Evolutionary conservation across 768 basidiomycete genomes (phyloP).

Genomic region (Termitomyces sp.): DNA sequence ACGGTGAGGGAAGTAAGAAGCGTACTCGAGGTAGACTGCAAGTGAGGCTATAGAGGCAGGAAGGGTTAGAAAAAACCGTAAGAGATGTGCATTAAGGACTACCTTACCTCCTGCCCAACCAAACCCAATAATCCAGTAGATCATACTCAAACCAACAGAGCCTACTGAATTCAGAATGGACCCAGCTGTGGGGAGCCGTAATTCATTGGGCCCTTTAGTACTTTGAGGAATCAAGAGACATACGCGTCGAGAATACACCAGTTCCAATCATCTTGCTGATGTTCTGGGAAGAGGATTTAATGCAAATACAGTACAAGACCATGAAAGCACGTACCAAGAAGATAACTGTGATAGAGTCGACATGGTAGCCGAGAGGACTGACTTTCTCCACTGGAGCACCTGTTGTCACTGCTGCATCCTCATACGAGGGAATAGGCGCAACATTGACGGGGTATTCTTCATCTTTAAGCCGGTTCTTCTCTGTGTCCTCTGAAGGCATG

Average conservation of each 20-base stretch:
- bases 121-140: slow-evolving; percentile 43
- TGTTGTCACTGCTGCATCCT: slow-evolving; percentile 26
- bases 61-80: slow-evolving; percentile 16
- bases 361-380: slow-evolving; percentile 35
- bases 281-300: slow-evolving; percentile 21
- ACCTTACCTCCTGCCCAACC: slow-evolving; percentile 32
- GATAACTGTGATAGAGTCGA: slow-evolving; percentile 22
- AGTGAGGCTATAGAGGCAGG: slow-evolving; percentile 25
- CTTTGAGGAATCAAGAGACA: slow-evolving; percentile 1
- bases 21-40: slow-evolving; percentile 43
- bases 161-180: slow-evolving; percentile 36
- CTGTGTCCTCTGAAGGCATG: slow-evolving; percentile 21
- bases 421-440: slow-evolving; percentile 24
- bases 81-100: background rate
- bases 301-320: background rate
- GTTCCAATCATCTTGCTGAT: slow-evolving; percentile 40
- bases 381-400: slow-evolving; percentile 31
- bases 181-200: slow-evolving; percentile 22
- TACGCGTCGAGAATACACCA: slow-evolving; percentile 34
- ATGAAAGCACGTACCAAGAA: slow-evolving; percentile 7
- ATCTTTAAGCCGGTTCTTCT: slow-evolving; percentile 8
- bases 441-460: slow-evolving; percentile 19
- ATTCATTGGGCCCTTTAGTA: background rate
- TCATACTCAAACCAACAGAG: slow-evolving; percentile 36
- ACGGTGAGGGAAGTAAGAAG: slow-evolving; percentile 46